Evolutionary conservation across 768 basidiomycete species (phyloP).

Genomic region (Lactarius indigo): DNA sequence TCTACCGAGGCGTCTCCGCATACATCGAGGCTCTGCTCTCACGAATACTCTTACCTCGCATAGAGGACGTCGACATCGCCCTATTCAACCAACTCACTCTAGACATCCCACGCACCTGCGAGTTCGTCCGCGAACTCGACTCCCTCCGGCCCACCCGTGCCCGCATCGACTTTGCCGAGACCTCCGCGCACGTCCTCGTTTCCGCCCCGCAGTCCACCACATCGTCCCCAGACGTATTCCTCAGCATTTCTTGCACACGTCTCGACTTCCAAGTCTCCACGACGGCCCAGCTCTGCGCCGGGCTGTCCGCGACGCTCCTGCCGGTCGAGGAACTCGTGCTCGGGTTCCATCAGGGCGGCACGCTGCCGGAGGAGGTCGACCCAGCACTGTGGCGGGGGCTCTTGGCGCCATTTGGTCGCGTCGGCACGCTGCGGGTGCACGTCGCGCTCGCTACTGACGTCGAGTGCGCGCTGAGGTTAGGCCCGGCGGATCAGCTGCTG

Average conservation of each 20-base stretch:
- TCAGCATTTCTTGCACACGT: conserved; percentile 1
- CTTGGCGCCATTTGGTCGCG: neutral
- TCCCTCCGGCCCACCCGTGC: neutral
- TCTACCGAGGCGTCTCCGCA: conserved; percentile 11
- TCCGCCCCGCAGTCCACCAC: neutral
- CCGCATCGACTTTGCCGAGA: conserved; percentile 9
- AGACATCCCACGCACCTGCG: neutral
- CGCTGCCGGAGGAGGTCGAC: neutral
- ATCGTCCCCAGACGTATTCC: conserved; percentile 3
- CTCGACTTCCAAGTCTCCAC: conserved; percentile 18
- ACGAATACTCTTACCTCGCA: conserved; percentile 6
- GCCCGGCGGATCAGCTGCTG: neutral
- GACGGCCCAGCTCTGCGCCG: conserved; percentile 6
- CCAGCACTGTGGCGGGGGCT: conserved; percentile 9
- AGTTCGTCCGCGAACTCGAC: conserved; percentile 3
- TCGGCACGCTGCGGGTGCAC: conserved; percentile 5
- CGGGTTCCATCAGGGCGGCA: neutral
- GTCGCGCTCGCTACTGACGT: conserved; percentile 6
- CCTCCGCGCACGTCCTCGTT: neutral
- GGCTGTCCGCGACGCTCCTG: neutral
- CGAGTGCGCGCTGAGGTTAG: neutral
- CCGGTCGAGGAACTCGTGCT: conserved; percentile 12
- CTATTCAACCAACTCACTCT: conserved; percentile 19
- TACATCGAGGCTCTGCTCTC: conserved; percentile 16
- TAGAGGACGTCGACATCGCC: conserved; percentile 10